Base-by-base conservation (phyloP, 768 basidiomycete species). In the Mrakia hoshinonis region DNA sequence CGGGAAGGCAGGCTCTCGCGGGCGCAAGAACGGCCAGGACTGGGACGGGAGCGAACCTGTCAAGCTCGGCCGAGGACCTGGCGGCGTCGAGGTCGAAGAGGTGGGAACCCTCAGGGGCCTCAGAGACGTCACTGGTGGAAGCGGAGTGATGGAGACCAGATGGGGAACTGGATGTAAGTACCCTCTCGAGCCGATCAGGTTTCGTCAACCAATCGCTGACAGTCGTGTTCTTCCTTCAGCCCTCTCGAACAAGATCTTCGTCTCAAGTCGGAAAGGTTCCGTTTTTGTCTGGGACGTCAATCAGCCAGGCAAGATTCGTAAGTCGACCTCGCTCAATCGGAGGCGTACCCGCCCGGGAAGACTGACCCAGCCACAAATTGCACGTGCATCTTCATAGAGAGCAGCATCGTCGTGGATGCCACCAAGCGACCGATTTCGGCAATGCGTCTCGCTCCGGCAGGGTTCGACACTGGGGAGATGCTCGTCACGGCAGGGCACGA, bases 401-500 rank as follows among this genome's bases (percentile, higher is more conserved):
- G n/a, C 29, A 65, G 34, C 38, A 52, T 72, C 24, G 29, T 34
- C 31, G 70, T 72, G 31, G 70, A 72, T 36, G 43, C 70, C 18
- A 72, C 70, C 2, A 39, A 65, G 3, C 48, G 63, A n/a, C 70
- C 70, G 11, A 65, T 72, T 22, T 66, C 70, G 7, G 51, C 46
- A n/a, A 67, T 72, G 55, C 64, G 70, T 18, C 46, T 72, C 11
- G 64, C 63, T 36, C 51, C 54, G 1, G 51, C 64, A 6, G 64
- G 64, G 20, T 38, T 54, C 51, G 13, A 64, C 46, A 47, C 64
- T 22, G 64, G 63, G 5, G 61, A 62, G 38, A 63, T 60, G 26
- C 63, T 72, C 36, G 31, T 66, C 51, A 72, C 70, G 1, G 70
- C 48, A n/a, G 70, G 70, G 15, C 70, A 72, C 38, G 70, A 72